These are phyloP conservation scores for Penicillium digitatum DNA, from an alignment of 2,329 filamentous ascomycete genomes.

Conservation along the genomic window DNA sequence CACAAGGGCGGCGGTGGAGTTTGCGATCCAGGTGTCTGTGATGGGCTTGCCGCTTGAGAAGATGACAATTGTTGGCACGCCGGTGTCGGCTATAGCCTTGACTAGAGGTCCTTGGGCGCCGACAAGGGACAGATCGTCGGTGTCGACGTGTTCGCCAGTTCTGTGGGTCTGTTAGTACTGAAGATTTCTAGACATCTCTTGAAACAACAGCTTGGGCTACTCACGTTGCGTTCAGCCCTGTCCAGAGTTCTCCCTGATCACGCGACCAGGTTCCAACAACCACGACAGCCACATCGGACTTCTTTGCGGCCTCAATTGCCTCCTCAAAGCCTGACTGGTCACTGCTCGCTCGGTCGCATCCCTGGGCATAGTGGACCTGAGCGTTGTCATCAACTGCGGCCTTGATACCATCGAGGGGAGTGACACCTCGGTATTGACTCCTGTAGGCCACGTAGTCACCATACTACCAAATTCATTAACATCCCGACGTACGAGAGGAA, in stretches of 20 bases:
- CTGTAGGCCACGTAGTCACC: slow-evolving; percentile 69
- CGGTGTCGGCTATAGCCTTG: slow-evolving; percentile 62
- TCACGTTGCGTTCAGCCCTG: slow-evolving; percentile 63
- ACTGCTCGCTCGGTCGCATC: slow-evolving; percentile 68
- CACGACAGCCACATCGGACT: slow-evolving; percentile 67
- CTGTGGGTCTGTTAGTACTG: slow-evolving; percentile 10
- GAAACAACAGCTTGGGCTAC: background rate
- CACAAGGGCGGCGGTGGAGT: slow-evolving; percentile 60
- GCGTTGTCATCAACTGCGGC: slow-evolving; percentile 55
- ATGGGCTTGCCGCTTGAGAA: slow-evolving; percentile 68
- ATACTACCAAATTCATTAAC: slow-evolving; percentile 45
- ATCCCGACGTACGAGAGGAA: background rate
- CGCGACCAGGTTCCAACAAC: slow-evolving; percentile 72
- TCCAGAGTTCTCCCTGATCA: slow-evolving; percentile 69
- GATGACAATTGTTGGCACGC: slow-evolving; percentile 64
- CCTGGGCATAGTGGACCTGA: slow-evolving; percentile 62
- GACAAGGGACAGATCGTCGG: slow-evolving; percentile 60
- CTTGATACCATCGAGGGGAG: slow-evolving; percentile 65
- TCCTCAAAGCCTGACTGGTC: slow-evolving; percentile 64
- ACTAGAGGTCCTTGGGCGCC: slow-evolving; percentile 67
- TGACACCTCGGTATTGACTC: slow-evolving; percentile 62
- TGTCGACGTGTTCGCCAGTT: slow-evolving; percentile 70
- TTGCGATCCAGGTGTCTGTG: slow-evolving; percentile 68
- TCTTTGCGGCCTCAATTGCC: slow-evolving; percentile 61
- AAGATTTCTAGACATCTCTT: background rate